A percentile compares a stretch with the other conserved stretches of the same genome.
Evolutionary conservation across 257 asterid genomes (phyloP).

Genomic region (Solanum virginianum): DNA sequence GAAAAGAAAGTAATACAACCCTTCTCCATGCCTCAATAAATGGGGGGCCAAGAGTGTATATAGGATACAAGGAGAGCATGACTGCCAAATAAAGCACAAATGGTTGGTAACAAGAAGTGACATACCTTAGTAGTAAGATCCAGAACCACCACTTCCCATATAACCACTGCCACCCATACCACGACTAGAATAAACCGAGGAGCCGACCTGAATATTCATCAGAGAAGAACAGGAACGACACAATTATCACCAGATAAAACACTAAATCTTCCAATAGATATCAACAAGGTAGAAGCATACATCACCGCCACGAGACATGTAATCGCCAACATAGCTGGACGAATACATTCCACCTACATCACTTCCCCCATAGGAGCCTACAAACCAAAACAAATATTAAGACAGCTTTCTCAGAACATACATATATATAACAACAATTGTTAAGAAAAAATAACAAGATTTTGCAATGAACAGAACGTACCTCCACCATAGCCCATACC

Average conservation of each 20-base stretch:
- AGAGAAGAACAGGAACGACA: slow-evolving; percentile 64
- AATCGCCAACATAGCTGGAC: slow-evolving; percentile 68
- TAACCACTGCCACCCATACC: slow-evolving; percentile 60
- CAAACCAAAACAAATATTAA: not conserved
- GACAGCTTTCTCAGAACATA: not conserved
- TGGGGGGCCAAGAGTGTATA: too few relatives aligned
- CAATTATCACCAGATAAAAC: slow-evolving; percentile 16
- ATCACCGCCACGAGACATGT: slow-evolving; percentile 69
- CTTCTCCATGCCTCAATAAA: not conserved
- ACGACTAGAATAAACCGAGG: slow-evolving; percentile 70
- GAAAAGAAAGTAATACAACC: not conserved
- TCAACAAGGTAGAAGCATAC: slow-evolving; percentile 28
- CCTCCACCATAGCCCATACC: slow-evolving; percentile 81
- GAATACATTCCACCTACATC: slow-evolving; percentile 83
- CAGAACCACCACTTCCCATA: slow-evolving; percentile 78
- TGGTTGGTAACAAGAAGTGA: not conserved
- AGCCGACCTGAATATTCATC: slow-evolving; percentile 2
- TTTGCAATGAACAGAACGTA: slow-evolving; percentile 3
- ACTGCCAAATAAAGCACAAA: not conserved
- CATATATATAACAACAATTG: not conserved
- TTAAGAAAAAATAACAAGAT: not conserved
- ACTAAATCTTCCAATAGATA: not conserved
- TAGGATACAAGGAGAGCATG: not conserved
- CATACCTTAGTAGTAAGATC: slow-evolving; percentile 74
- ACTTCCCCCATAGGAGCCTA: slow-evolving; percentile 73